Conservation (phyloP, 2,329 filamentous ascomycete species). For the Fusarium proliferatum region DNA sequence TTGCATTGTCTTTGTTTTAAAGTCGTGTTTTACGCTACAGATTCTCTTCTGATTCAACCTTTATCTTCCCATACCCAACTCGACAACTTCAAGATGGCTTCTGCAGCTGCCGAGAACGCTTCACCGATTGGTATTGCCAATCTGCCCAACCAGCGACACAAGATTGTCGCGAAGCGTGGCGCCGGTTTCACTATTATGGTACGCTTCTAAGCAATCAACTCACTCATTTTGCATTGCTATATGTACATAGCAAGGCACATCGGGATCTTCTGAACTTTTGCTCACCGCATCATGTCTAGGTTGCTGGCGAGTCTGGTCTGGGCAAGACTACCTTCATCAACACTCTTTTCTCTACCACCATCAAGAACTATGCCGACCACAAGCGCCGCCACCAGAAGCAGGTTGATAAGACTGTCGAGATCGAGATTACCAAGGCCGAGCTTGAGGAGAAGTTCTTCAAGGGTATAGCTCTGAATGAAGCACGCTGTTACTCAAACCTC, state of each 20-base stretch:
- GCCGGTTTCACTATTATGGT: slow-evolving; percentile 99
- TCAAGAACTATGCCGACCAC: slow-evolving; percentile 99
- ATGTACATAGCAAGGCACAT: not conserved
- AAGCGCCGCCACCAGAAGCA: slow-evolving; percentile 99
- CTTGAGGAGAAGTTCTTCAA: slow-evolving; percentile 99
- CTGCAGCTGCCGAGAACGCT: slow-evolving; percentile 68
- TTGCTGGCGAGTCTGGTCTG: slow-evolving; percentile 97
- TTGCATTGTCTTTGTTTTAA: slow-evolving; percentile 37
- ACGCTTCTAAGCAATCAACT: slow-evolving; percentile 45
- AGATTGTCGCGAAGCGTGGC: slow-evolving; percentile 84
- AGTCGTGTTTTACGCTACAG: slow-evolving; percentile 25
- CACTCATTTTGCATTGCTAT: not conserved
- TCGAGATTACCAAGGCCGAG: slow-evolving; percentile 99
- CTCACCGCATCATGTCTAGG: slow-evolving; percentile 62
- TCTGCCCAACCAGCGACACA: slow-evolving; percentile 78
- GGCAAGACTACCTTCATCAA: slow-evolving; percentile 99
- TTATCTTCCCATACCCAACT: slow-evolving; percentile 20
- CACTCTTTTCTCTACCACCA: slow-evolving; percentile 99
- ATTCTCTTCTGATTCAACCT: slow-evolving; percentile 1
- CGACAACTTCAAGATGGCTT: slow-evolving; percentile 61
- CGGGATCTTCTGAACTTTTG: not conserved
- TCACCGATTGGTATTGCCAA: slow-evolving; percentile 80
- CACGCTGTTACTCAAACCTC: slow-evolving; percentile 1
- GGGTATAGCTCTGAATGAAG: slow-evolving; percentile 67
- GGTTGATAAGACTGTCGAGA: slow-evolving; percentile 99